A percentile compares a stretch with the other conserved stretches of the same genome.
Conservation (phyloP, 768 basidiomycete species). For the Tulasnella sp. region DNA sequence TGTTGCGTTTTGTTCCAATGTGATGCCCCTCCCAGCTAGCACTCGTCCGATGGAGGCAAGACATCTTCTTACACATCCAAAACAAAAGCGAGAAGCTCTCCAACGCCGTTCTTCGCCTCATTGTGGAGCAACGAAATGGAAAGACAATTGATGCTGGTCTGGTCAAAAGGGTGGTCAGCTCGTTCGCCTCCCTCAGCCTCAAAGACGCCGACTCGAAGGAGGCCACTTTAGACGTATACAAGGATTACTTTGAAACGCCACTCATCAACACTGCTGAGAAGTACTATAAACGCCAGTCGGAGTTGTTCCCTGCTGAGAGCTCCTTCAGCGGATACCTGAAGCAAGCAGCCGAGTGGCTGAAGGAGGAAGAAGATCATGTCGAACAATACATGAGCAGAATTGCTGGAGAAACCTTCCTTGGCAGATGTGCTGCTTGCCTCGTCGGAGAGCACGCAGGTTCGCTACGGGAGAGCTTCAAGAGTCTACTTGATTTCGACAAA, state of each 20-base stretch:
- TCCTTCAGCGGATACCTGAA: slow-evolving; percentile 91
- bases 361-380: slow-evolving; percentile 92
- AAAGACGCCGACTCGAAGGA: slow-evolving; percentile 91
- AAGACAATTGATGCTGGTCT: slow-evolving; percentile 89
- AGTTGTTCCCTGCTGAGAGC: slow-evolving; percentile 82
- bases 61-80: slow-evolving; percentile 88
- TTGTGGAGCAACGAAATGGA: slow-evolving; percentile 91
- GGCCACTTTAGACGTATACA: slow-evolving; percentile 89
- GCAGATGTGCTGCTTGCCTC: slow-evolving; percentile 74
- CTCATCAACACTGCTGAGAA: slow-evolving; percentile 86
- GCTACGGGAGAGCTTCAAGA: slow-evolving; percentile 93
- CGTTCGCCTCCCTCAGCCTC: slow-evolving; percentile 87
- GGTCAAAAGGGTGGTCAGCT: slow-evolving; percentile 91
- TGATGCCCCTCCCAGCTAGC: slow-evolving; percentile 57
- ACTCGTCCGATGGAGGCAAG: slow-evolving; percentile 90
- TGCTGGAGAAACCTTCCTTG: slow-evolving; percentile 66
- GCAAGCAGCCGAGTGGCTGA: slow-evolving; percentile 87
- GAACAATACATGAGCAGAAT: slow-evolving; percentile 88
- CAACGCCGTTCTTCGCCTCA: slow-evolving; percentile 78
- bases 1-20: neutral
- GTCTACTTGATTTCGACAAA: slow-evolving; percentile 85
- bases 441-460: slow-evolving; percentile 78
- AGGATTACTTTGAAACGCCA: slow-evolving; percentile 80
- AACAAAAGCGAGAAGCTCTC: slow-evolving; percentile 76
- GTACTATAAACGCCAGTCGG: slow-evolving; percentile 90